Evolutionary conservation across 2,329 filamentous ascomycete genomes (phyloP).

Genomic region (Curvularia eragrostidis): DNA sequence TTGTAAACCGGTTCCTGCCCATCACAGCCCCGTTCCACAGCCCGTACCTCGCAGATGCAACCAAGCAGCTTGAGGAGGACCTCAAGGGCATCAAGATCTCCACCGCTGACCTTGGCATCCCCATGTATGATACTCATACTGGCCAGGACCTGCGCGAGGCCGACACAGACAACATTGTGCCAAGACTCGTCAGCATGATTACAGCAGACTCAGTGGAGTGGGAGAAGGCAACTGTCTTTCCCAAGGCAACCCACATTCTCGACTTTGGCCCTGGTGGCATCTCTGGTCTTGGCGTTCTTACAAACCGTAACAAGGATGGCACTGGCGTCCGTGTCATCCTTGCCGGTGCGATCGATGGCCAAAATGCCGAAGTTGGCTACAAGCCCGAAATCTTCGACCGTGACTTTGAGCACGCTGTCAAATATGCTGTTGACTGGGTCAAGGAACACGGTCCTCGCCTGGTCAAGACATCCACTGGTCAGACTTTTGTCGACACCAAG

Average conservation of each 20-base stretch:
- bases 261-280: conserved; percentile 98
- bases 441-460: conserved; percentile 95
- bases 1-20: conserved; percentile 94
- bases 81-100: conserved; percentile 82
- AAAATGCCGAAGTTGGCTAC: conserved; percentile 90
- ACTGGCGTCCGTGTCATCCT: conserved; percentile 96
- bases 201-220: conserved; percentile 93
- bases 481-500: conserved; percentile 94
- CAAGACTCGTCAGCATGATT: conserved; percentile 87
- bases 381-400: conserved; percentile 98
- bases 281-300: conserved; percentile 92
- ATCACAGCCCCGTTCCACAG: conserved; percentile 99
- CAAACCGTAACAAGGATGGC: conserved; percentile 98
- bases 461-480: conserved; percentile 84
- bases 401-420: conserved; percentile 92
- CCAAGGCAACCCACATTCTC: conserved; percentile 87
- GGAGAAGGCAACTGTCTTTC: conserved; percentile 93
- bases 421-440: conserved; percentile 96
- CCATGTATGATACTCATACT: conserved; percentile 81
- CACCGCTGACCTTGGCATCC: conserved; percentile 74
- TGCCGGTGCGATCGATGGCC: conserved; percentile 90
- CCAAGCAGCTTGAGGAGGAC: conserved; percentile 83
- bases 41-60: conserved; percentile 85
- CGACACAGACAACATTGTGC: conserved; percentile 76
- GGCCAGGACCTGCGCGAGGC: conserved; percentile 82